phyloP scores from a whole-genome alignment of 805 yeast genomes.

The Torulaspora maleeae region DNA sequence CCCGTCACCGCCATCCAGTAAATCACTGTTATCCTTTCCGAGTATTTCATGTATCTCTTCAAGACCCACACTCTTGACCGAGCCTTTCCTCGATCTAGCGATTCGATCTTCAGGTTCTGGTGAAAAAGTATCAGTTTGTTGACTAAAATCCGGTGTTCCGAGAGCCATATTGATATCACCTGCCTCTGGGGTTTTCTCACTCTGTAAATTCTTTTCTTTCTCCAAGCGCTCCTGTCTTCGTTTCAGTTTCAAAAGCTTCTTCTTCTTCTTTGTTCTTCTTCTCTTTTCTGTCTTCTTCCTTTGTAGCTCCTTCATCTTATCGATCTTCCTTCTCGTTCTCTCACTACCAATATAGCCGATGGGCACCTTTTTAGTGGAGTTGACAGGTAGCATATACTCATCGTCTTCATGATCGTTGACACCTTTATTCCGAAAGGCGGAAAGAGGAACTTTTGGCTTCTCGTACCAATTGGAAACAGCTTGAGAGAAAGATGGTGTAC shows the following conservation, averaged over 20 bases:
- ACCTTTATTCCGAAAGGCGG: slow-evolving; percentile 86
- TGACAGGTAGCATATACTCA: slow-evolving; percentile 30
- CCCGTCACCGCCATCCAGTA: slow-evolving; percentile 16
- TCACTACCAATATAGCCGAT: slow-evolving; percentile 37
- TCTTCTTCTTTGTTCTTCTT: slow-evolving; percentile 33
- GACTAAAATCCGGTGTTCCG: slow-evolving; percentile 4
- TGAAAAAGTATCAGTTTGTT: background rate
- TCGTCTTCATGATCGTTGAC: slow-evolving; percentile 36
- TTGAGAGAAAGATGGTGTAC: slow-evolving; percentile 36
- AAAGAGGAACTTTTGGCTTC: slow-evolving; percentile 64
- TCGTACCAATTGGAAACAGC: slow-evolving; percentile 37
- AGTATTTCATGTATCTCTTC: slow-evolving; percentile 33
- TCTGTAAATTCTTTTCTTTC: slow-evolving; percentile 18
- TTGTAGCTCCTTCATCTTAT: slow-evolving; percentile 35
- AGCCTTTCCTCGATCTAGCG: slow-evolving; percentile 20
- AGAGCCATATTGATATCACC: slow-evolving; percentile 1
- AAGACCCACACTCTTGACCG: slow-evolving; percentile 30
- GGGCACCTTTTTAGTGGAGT: slow-evolving; percentile 33
- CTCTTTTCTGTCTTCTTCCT: slow-evolving; percentile 34
- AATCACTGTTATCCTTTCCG: slow-evolving; percentile 24
- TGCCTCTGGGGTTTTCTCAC: slow-evolving; percentile 2
- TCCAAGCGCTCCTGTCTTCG: slow-evolving; percentile 33
- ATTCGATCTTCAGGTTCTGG: slow-evolving; percentile 1
- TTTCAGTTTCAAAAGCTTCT: slow-evolving; percentile 30
- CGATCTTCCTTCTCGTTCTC: slow-evolving; percentile 35